A percentile compares a stretch with the other conserved stretches of the same genome.
Evolutionary conservation across 2,329 filamentous ascomycete species (phyloP).

Genomic region (Hortaea werneckii): DNA sequence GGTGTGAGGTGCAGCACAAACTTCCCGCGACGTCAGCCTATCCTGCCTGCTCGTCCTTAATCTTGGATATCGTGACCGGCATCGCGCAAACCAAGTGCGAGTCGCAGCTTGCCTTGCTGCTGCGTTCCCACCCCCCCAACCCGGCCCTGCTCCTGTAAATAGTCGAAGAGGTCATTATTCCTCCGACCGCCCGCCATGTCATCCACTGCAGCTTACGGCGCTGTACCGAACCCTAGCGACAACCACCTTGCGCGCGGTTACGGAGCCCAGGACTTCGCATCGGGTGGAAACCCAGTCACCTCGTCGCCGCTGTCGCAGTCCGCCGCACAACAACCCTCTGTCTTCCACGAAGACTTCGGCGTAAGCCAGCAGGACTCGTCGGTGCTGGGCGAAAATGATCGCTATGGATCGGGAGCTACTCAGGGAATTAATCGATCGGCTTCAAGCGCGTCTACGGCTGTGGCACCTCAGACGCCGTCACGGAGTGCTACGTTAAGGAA

Average conservation of each 20-base stretch:
- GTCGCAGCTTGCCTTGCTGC: not conserved
- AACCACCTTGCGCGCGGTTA: conserved; percentile 27
- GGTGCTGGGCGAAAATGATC: conserved; percentile 43
- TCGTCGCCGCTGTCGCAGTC: conserved; percentile 28
- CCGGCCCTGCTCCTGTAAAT: not conserved
- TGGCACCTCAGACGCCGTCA: conserved; percentile 39
- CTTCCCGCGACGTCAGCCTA: not conserved
- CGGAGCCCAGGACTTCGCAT: conserved; percentile 30
- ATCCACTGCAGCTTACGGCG: conserved; percentile 20
- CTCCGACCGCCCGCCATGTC: conserved; percentile 6
- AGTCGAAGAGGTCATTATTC: not conserved
- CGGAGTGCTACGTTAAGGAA: conserved; percentile 77
- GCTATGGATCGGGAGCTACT: conserved; percentile 3
- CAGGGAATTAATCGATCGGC: conserved; percentile 48
- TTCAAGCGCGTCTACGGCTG: conserved; percentile 42
- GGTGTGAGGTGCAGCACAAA: not conserved
- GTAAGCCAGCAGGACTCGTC: conserved; percentile 57
- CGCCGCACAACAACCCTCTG: conserved; percentile 21
- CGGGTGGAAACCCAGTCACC: conserved; percentile 19
- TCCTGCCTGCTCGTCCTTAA: not conserved
- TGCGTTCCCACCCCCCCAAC: not conserved
- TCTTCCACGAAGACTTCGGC: conserved; percentile 52
- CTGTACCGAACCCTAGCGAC: conserved; percentile 30
- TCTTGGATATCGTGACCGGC: not conserved
- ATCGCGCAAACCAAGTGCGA: not conserved